Evolutionary conservation across 371 early-diverging fungal species (phyloP).

Genomic region (Capillidium heterosporum): DNA sequence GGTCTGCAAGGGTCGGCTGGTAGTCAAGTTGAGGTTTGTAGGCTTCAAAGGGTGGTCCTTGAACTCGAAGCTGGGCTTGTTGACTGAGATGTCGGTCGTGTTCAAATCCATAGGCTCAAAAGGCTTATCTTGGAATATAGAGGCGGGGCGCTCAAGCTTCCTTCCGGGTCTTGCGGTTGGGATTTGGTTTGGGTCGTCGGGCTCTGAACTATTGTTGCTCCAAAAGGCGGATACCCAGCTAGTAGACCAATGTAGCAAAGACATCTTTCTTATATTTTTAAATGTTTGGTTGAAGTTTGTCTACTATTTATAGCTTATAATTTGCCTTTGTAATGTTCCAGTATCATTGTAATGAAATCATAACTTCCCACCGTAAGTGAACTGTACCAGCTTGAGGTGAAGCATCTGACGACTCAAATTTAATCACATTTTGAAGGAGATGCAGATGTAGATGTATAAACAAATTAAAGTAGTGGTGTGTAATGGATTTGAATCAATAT

Average conservation of each 20-base stretch:
- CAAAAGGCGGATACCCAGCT: constrained; percentile 2
- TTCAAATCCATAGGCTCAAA: not conserved
- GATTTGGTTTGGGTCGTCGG: too few relatives aligned
- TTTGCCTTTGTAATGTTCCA: too few relatives aligned
- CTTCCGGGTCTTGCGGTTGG: not conserved
- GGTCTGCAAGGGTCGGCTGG: constrained; percentile 10
- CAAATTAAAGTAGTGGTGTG: too few relatives aligned
- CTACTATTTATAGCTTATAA: too few relatives aligned
- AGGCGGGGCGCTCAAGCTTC: not conserved
- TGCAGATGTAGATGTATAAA: too few relatives aligned
- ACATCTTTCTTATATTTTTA: not conserved
- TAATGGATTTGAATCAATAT: too few relatives aligned
- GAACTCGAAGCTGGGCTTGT: not conserved
- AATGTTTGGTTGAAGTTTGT: too few relatives aligned
- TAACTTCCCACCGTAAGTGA: too few relatives aligned
- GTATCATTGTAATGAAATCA: too few relatives aligned
- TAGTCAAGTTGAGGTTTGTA: not conserved
- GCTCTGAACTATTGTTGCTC: not conserved
- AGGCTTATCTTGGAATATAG: not conserved
- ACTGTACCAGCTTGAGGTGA: too few relatives aligned
- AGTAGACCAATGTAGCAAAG: not conserved
- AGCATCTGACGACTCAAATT: too few relatives aligned
- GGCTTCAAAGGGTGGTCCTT: not conserved
- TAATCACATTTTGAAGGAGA: too few relatives aligned
- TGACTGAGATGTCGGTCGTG: not conserved